Conservation (phyloP, 2,329 filamentous ascomycete species). For the Aphanoascus verrucosus region DNA sequence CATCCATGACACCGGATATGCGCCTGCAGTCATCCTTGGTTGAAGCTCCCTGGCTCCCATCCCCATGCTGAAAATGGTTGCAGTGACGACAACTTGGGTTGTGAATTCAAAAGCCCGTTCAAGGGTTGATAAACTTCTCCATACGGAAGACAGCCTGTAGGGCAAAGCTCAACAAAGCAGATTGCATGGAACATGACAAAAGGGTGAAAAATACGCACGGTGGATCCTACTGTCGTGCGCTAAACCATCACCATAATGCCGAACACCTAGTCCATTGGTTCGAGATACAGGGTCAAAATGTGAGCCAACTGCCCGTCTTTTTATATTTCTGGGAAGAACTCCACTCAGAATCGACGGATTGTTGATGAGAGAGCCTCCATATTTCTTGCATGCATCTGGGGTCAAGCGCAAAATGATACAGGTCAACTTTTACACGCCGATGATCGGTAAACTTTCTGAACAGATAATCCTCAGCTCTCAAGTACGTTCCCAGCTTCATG, state of each 20-base stretch:
- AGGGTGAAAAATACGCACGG: background rate
- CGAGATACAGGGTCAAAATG: background rate
- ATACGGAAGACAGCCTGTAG: no score
- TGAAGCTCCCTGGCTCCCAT: background rate
- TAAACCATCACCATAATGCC: background rate
- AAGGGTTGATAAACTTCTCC: background rate
- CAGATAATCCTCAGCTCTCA: background rate
- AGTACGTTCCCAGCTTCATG: background rate
- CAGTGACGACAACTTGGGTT: background rate
- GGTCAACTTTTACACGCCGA: slow-evolving; percentile 2
- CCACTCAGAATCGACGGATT: background rate
- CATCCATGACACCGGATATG: background rate
- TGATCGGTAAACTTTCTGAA: slow-evolving; percentile 7
- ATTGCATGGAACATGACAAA: background rate
- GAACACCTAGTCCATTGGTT: background rate
- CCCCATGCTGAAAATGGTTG: background rate
- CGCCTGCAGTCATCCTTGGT: background rate
- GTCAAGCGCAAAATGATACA: background rate
- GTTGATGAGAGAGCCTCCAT: background rate
- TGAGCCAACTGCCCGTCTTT: background rate
- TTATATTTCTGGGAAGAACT: background rate
- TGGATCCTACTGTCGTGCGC: slow-evolving; percentile 4
- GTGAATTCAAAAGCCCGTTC: background rate
- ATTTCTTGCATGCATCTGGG: background rate
- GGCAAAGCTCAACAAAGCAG: background rate